A percentile compares a stretch with the other conserved stretches of the same genome.
phyloP scores from a whole-genome alignment of 73 alveolate species.

The Paramecium sonneborni region DNA sequence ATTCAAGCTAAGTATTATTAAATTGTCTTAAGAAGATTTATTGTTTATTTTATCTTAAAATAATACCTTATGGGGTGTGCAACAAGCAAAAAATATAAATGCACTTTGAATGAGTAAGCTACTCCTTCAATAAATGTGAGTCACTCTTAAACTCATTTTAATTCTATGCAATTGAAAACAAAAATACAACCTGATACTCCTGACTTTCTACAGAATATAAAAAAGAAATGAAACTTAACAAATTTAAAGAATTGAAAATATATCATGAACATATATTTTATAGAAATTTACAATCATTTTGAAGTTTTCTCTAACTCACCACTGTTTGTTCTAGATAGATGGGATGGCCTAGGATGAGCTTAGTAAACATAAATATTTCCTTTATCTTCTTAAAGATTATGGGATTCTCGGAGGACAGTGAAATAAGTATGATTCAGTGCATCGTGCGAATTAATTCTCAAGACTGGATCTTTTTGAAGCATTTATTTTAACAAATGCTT shows the following conservation, averaged over 20 bases:
- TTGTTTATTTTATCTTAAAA: not conserved
- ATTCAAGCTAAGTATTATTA: not conserved
- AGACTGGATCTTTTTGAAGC: constrained; percentile 18
- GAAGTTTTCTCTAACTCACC: not conserved
- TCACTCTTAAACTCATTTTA: not conserved
- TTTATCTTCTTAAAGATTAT: not conserved
- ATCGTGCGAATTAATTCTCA: not conserved
- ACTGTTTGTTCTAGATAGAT: not conserved
- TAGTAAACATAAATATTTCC: constrained; percentile 31
- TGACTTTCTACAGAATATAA: not conserved
- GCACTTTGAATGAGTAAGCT: too few relatives aligned
- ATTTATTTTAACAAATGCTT: constrained; percentile 6
- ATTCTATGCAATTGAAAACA: not conserved
- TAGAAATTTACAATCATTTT: not conserved
- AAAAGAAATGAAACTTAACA: not conserved
- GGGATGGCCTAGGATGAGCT: constrained; percentile 36
- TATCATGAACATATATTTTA: not conserved
- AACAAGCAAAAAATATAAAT: too few relatives aligned
- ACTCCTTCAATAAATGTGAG: too few relatives aligned
- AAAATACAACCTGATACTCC: too few relatives aligned
- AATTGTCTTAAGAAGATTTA: not conserved
- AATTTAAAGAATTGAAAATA: not conserved
- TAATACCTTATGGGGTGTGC: not conserved
- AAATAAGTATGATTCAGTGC: constrained; percentile 20
- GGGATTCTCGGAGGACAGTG: constrained; percentile 12